Evolutionary conservation across 2,329 filamentous ascomycete species (phyloP), one percentile per base, ranked within the genome.

Genomic region (Colletotrichum tofieldiae): DNA sequence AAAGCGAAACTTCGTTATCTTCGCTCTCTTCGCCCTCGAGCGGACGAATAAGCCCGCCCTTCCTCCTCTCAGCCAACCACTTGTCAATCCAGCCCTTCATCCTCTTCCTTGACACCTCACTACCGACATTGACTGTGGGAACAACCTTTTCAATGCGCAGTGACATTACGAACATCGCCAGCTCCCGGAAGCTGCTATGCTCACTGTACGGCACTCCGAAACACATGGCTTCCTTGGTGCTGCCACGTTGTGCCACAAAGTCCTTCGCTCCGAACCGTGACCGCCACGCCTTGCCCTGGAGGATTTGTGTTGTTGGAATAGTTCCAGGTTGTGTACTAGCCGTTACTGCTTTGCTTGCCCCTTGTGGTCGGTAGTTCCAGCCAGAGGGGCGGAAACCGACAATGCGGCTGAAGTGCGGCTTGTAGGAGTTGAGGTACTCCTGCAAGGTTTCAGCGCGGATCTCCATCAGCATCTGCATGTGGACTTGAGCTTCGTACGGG

Each of bases 391-490:
- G 90, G 82, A 99, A 97, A 5, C 95, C 96, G 23, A 98, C 93
- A 56, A 98, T 91, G 64, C 94, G 92, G 18, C 91, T 91, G 81
- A 98, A 99, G 76, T 94, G 91, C 8, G 93, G 92, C 74, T 92
- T 93, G 84, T 94, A 93, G 45, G 89, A 87, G 77, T 92, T 90
- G 7, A 98, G 89, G 78, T 99, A 99, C 73, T 98, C 95, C 75
- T 94, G 91, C 1, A 99, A 87, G 0, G 96, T 98, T 76, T 98
- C 95, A 43, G 95, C 92, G 35, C 95, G 92, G 75, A 99, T 95
- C 81, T 98, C 96, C 87, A 96, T 96, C 12, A 99, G 87, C 77
- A 93, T 95, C 77, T 98, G 97, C 95, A 99, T 98, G 83, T 99
- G 96, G 0, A 99, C 95, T 81, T 98, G 96, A 0, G 96, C 96